Conservation (phyloP, 148 eudicot genomes). For the Rhododendron williamsianum region DNA sequence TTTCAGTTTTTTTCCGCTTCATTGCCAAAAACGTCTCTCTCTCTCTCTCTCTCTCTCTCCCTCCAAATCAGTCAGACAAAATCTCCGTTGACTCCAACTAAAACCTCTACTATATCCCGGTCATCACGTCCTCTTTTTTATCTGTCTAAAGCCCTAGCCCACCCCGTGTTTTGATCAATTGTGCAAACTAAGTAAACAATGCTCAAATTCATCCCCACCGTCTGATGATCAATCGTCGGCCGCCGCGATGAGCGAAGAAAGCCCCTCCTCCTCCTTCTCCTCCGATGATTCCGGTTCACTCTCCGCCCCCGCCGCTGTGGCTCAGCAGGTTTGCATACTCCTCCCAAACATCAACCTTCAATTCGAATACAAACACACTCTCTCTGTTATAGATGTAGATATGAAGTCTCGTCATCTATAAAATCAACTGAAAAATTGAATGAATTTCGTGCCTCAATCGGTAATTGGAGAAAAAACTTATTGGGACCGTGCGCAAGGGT, state of each 20-base stretch:
- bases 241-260: constrained; percentile 26
- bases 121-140: neutral
- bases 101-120: neutral
- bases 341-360: neutral
- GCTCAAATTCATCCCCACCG: neutral
- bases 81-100: constrained; percentile 13
- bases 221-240: neutral
- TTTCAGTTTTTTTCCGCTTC: constrained; percentile 18
- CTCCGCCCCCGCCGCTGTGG: constrained; percentile 27
- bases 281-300: constrained; percentile 38
- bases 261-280: constrained; percentile 25
- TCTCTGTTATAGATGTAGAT: neutral
- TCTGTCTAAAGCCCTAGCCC: neutral
- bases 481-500: too few species aligned
- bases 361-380: neutral
- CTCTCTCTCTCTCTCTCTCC: neutral
- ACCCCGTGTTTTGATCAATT: neutral
- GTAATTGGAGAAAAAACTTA: too few species aligned
- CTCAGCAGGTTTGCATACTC: constrained; percentile 29
- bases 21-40: constrained; percentile 1
- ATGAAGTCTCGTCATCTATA: neutral
- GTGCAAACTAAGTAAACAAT: neutral
- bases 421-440: neutral
- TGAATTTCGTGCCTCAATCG: neutral
- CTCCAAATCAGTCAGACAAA: neutral